Percentiles rank a stretch among this genome's conserved stretches.
Evolutionary conservation across 2,329 filamentous ascomycete genomes (phyloP).

Genomic region (Aspergillus sp.): DNA sequence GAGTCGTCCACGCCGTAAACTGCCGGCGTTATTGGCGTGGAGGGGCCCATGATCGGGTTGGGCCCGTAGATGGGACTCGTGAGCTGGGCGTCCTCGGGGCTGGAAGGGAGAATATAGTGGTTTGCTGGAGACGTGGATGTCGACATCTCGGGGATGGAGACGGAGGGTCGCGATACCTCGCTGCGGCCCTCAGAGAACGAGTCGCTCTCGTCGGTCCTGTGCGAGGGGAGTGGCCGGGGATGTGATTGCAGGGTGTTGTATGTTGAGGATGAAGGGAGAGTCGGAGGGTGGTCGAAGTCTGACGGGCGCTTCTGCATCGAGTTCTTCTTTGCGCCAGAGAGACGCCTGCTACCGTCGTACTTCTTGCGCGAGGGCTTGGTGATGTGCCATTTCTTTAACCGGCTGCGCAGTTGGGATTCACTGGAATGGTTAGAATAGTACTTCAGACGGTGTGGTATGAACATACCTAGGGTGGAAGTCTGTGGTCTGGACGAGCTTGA

Average conservation of each 20-base stretch:
- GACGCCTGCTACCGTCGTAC: conserved; percentile 4
- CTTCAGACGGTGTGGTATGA: no score
- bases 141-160: not conserved
- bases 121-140: not conserved
- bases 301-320: not conserved
- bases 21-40: conserved; percentile 1
- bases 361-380: conserved; percentile 13
- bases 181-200: not conserved
- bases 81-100: not conserved
- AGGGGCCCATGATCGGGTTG: not conserved
- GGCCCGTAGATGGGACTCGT: not conserved
- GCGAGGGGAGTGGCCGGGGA: not conserved
- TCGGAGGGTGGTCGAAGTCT: not conserved
- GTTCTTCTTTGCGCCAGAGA: conserved; percentile 7
- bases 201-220: not conserved
- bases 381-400: conserved; percentile 15
- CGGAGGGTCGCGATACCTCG: not conserved
- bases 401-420: conserved; percentile 11
- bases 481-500: conserved; percentile 11
- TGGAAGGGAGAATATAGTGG: conserved; percentile 1
- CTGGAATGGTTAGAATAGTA: not conserved
- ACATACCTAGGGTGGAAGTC: conserved; percentile 11
- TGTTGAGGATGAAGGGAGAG: not conserved
- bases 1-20: not conserved
- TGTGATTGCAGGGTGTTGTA: conserved; percentile 2